Evolutionary conservation across 2,329 filamentous ascomycete genomes (phyloP).

Genomic region (Fusarium neocosmosporiellum): DNA sequence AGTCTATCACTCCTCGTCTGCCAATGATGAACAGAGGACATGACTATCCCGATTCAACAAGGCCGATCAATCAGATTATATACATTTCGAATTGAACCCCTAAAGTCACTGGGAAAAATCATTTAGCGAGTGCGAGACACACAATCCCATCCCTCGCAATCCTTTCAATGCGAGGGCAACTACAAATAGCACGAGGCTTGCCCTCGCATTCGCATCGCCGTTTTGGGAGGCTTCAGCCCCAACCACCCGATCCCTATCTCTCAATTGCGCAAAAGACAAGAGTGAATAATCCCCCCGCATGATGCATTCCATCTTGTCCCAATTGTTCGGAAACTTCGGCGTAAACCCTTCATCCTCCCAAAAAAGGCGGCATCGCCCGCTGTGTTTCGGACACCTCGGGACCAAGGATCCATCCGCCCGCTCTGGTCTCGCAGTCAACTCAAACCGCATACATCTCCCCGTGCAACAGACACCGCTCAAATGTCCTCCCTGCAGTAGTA

Average conservation of each 20-base stretch:
- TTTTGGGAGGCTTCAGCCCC: neutral
- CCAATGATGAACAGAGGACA: neutral
- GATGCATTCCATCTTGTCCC: neutral
- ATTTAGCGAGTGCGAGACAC: constrained; percentile 21
- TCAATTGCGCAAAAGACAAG: neutral
- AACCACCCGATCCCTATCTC: neutral
- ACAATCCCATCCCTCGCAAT: neutral
- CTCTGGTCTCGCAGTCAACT: neutral
- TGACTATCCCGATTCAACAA: neutral
- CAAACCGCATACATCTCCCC: neutral
- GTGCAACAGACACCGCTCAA: neutral
- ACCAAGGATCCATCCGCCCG: neutral
- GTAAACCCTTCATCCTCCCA: neutral
- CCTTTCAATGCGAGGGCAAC: neutral
- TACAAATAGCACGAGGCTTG: neutral
- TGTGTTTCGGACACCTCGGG: neutral
- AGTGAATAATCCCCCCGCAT: neutral
- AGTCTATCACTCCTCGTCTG: neutral
- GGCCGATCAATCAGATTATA: neutral
- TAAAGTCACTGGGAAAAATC: neutral
- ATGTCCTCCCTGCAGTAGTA: constrained; percentile 2
- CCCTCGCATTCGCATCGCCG: constrained; percentile 26
- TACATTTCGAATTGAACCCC: neutral
- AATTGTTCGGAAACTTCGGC: neutral
- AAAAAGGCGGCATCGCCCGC: neutral